Conservation (phyloP, 306 rosid species). For the Glycine latifolia region DNA sequence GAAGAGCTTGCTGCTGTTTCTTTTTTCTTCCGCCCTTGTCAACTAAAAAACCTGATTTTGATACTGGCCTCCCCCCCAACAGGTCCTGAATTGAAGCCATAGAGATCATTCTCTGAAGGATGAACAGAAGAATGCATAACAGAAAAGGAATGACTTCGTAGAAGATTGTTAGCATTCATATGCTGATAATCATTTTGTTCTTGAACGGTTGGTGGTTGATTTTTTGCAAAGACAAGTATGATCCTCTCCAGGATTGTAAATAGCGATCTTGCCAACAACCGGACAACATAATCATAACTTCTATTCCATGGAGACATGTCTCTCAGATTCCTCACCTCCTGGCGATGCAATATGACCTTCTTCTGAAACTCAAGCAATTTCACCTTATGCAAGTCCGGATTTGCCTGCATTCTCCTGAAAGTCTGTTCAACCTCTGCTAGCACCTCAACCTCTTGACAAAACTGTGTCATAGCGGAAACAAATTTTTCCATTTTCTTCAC, state of each 20-base stretch:
- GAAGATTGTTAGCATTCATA: constrained; percentile 49
- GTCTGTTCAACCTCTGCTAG: constrained; percentile 84
- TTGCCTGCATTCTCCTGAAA: constrained; percentile 70
- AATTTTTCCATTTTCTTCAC: constrained; percentile 87
- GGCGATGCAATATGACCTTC: constrained; percentile 72
- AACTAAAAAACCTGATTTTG: constrained; percentile 41
- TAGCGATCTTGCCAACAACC: constrained; percentile 79
- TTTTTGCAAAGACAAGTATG: constrained; percentile 62
- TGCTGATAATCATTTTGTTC: constrained; percentile 44
- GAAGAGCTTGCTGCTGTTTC: constrained; percentile 50
- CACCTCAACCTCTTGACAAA: constrained; percentile 79
- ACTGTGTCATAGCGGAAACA: constrained; percentile 60
- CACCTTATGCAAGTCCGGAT: constrained; percentile 47
- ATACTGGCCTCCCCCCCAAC: constrained; percentile 46
- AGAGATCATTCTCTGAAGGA: constrained; percentile 57
- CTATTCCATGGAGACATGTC: constrained; percentile 85
- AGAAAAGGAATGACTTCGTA: constrained; percentile 74
- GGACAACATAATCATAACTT: constrained; percentile 71
- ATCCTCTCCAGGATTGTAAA: constrained; percentile 82
- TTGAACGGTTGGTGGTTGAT: constrained; percentile 46
- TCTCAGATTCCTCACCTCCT: constrained; percentile 74
- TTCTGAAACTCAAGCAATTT: constrained; percentile 73
- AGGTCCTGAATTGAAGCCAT: constrained; percentile 56
- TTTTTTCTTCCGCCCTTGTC: constrained; percentile 50
- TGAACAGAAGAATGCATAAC: constrained; percentile 56